Evolutionary conservation across 1,139 yeast species (phyloP).

Genomic region (Candida buenavistaensis): DNA sequence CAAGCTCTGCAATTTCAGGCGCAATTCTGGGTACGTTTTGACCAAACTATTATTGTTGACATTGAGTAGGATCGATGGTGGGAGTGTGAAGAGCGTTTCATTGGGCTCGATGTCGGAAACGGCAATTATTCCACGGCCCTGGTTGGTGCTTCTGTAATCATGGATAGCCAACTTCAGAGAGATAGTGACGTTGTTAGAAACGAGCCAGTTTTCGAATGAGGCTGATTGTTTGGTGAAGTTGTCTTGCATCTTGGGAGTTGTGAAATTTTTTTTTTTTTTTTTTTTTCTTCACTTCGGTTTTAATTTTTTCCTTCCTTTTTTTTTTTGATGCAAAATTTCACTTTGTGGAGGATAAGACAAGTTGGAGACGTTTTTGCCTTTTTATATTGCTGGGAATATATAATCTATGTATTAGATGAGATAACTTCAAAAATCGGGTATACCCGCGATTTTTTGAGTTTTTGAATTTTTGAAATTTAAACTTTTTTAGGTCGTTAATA

Average conservation of each 20-base stretch:
- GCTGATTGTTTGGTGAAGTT: conserved; percentile 25
- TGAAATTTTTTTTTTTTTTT: too few relatives aligned
- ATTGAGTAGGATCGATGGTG: conserved; percentile 58
- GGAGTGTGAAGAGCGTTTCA: conserved; percentile 69
- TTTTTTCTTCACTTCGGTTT: conserved; percentile 1
- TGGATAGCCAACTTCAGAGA: conserved; percentile 57
- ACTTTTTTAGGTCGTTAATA: too few relatives aligned
- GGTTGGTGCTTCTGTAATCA: conserved; percentile 57
- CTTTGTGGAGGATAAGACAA: too few relatives aligned
- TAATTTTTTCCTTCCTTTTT: background rate
- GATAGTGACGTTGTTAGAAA: conserved; percentile 41
- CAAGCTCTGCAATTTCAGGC: too few relatives aligned
- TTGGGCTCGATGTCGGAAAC: conserved; percentile 53
- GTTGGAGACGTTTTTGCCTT: too few relatives aligned
- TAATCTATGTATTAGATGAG: too few relatives aligned
- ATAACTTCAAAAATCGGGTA: too few relatives aligned
- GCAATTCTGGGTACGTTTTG: conserved; percentile 29
- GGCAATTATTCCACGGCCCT: conserved; percentile 83
- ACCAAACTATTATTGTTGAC: conserved; percentile 55
- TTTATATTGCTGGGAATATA: too few relatives aligned
- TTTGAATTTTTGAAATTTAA: too few relatives aligned
- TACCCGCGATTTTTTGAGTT: too few relatives aligned
- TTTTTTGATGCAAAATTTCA: background rate
- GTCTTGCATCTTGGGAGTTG: conserved; percentile 1
- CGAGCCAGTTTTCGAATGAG: conserved; percentile 56